Evolutionary conservation across 768 basidiomycete species (phyloP), one percentile per base, ranked within the genome.

Genomic region (Wakefieldia striispora): DNA sequence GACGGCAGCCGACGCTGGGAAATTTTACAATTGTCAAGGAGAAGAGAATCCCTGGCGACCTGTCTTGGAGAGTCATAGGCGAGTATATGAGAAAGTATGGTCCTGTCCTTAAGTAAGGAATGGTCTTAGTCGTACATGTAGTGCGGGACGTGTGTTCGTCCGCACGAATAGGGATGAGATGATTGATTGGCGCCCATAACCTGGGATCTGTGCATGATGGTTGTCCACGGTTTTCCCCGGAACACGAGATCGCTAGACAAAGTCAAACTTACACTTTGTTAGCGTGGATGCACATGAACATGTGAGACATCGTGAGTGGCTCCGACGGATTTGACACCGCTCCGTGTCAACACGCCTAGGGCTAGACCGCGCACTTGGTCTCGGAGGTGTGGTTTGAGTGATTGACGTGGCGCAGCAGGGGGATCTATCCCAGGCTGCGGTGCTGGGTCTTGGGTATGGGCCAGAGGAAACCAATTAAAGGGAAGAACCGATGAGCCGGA

Each of bases 141-240:
- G 23, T 23, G 6, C 23, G 23, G 23, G 29, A 29, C 11, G 12
- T 29, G 29, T 8, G 8, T 27, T 27, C 10, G 26, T 27, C 26
- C 33, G n/a, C 44, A 21, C 12, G 46, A 27, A 12, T 8, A 36
- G 27, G 12, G n/a, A 31, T 43, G 54, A 49, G 16, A 50, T 39
- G 45, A 51, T 26, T 47, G 56, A 57, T 57, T 53, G 19, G 46
- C 56, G 56, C 50, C 41, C n/a, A 20, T 19, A 26, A 17, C 50
- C 40, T 48, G 56, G 29, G 56, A 57, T 38, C 20, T 24, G 12
- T 42, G 24, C 17, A 24, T 44, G 55, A 44, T 47, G 24, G 29
- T 20, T 23, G 16, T 31, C 17, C 34, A 35, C 43, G 43, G 33
- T 39, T 41, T 40, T n/a, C 17, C 16, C 43, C 43, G 52, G 35